Conservation (phyloP, 2,329 filamentous ascomycete genomes). For the Trichoderma harzianum region DNA sequence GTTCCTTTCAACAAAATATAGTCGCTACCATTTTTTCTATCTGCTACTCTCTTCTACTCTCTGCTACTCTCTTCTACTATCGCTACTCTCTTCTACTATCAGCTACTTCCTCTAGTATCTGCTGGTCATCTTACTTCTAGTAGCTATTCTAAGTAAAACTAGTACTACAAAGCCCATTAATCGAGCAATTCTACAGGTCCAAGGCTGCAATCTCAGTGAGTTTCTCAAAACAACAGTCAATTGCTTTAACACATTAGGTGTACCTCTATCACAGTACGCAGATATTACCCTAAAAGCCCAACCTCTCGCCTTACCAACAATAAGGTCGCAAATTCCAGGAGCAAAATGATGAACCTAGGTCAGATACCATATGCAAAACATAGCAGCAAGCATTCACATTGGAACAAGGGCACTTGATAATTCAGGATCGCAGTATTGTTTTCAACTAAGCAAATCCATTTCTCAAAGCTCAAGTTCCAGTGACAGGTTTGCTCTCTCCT, state of each 20-base stretch:
- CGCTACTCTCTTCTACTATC: no score
- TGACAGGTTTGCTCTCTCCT: not conserved
- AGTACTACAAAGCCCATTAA: no score
- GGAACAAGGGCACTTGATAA: not conserved
- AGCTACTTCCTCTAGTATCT: no score
- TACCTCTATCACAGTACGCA: not conserved
- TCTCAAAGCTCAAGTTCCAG: not conserved
- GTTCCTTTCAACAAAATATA: no score
- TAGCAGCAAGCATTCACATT: not conserved
- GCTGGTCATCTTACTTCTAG: no score
- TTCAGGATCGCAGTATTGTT: not conserved
- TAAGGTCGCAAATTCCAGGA: not conserved
- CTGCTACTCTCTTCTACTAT: no score
- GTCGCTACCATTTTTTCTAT: no score
- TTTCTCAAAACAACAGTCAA: not conserved
- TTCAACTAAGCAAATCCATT: conserved; percentile 5
- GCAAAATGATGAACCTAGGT: not conserved
- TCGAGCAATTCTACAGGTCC: no score
- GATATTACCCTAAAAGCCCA: not conserved
- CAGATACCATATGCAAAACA: not conserved
- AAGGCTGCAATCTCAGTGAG: not conserved
- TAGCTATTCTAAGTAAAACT: not conserved
- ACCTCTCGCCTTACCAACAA: not conserved
- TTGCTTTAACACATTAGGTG: not conserved
- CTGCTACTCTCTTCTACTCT: not conserved